Conservation (phyloP, 2,329 filamentous ascomycete species). For the Xylaria sp. region DNA sequence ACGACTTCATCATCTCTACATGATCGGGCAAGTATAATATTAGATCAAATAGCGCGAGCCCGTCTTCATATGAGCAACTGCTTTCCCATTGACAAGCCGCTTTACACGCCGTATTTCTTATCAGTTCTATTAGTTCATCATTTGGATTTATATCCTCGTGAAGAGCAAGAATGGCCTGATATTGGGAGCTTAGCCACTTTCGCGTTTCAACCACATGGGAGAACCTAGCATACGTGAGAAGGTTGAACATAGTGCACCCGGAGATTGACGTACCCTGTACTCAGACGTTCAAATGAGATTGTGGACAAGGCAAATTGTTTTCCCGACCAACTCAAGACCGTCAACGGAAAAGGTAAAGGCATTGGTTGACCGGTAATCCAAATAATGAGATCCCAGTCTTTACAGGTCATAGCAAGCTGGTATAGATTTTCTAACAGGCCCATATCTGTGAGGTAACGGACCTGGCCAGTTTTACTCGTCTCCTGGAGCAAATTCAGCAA, state of each 20-base stretch:
- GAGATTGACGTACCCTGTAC: not conserved
- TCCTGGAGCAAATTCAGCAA: conserved; percentile 11
- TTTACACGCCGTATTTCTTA: conserved; percentile 17
- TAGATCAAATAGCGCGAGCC: conserved; percentile 35
- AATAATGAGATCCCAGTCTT: not conserved
- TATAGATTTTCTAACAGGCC: not conserved
- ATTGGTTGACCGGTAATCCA: not conserved
- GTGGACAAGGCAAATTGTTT: conserved; percentile 11
- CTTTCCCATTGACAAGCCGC: conserved; percentile 10
- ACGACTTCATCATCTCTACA: conserved; percentile 31
- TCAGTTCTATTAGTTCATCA: conserved; percentile 17
- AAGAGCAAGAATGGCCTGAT: conserved; percentile 30
- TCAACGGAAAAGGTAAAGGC: conserved; percentile 3
- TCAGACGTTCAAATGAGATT: conserved; percentile 15
- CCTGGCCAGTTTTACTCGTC: not conserved
- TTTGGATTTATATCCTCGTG: conserved; percentile 27
- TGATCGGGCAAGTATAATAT: conserved; percentile 20
- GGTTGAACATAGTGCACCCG: not conserved
- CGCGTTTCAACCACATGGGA: conserved; percentile 13
- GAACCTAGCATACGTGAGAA: conserved; percentile 29
- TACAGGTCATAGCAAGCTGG: conserved; percentile 5
- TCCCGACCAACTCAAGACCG: conserved; percentile 15
- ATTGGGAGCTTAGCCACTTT: conserved; percentile 18
- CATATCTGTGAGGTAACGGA: not conserved
- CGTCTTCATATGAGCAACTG: conserved; percentile 34